Base-by-base conservation (phyloP, 257 asterid genomes). In the Scutellaria baicalensis region DNA sequence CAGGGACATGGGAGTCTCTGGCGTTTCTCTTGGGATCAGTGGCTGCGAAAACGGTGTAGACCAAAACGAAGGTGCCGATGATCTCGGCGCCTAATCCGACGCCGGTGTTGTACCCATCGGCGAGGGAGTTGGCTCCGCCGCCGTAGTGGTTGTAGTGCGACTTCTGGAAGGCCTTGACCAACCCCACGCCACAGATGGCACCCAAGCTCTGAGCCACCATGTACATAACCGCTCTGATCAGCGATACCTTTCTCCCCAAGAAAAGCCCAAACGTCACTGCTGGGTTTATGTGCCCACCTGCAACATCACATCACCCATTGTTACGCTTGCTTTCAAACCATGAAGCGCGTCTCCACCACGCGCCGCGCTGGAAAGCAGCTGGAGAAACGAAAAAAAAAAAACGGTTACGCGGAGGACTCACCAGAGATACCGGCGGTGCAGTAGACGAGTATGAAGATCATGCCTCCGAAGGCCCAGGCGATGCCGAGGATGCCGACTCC, bases 401-500 rank as follows among this genome's bases (percentile, higher is more conserved):
- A n/a, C 0, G 16, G 11, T 3, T 9, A 35, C 16, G 9, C 31
- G 12, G 23, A 12, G 11, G 3, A 55, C 77, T 66, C 18, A 85
- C 96, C 96, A 11, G 96, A 90, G 66, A 90, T 86, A 9, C 96
- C 96, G 62, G 95, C 96, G 69, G 96, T 90, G 91, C 96, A 88
- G 95, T 90, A 90, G 31, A 90, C 96, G 31, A 87, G 92, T 21
- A 90, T 70, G 82, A 87, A 90, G 27, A 90, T 87, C 96, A 86
- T 88, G 82, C 96, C 96, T 5, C 96, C 96, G 45, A 90, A 90
- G 59, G 95, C 96, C 96, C 96, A 90, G 0, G 96, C 79, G 45
- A 90, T 88, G 70, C 96, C 96, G 2, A 90, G 92, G 51, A 90
- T 70, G 14, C 96, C 96, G 4, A 90, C 96, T 0, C 96, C 96